phyloP scores from a whole-genome alignment of 805 yeast species.

The Wickerhamiella musiphila region DNA sequence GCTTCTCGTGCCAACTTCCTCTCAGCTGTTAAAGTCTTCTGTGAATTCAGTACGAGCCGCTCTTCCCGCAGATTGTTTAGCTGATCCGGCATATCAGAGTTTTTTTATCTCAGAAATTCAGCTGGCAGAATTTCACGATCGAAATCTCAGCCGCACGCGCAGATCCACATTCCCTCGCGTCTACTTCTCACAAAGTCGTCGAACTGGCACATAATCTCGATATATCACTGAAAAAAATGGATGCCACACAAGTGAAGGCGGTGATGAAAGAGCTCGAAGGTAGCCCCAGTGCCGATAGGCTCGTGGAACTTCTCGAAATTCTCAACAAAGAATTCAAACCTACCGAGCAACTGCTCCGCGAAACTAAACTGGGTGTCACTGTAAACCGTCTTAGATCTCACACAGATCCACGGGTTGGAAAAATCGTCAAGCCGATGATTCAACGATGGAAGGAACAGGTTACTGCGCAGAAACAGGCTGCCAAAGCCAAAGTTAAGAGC shows the following conservation, averaged over 20 bases:
- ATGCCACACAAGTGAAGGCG: conserved; percentile 10
- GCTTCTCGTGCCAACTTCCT: too few species aligned
- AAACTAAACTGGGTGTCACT: conserved; percentile 93
- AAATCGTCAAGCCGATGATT: conserved; percentile 66
- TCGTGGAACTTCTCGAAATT: conserved; percentile 45
- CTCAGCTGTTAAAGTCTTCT: too few species aligned
- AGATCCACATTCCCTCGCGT: too few species aligned
- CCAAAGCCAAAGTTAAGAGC: conserved; percentile 3
- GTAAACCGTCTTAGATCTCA: conserved; percentile 77
- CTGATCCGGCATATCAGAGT: too few species aligned
- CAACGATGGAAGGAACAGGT: conserved; percentile 83
- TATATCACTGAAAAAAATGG: conserved; percentile 8
- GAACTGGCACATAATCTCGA: too few species aligned
- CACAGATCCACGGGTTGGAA: conserved; percentile 38
- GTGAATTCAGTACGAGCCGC: too few species aligned
- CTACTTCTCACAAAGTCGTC: too few species aligned
- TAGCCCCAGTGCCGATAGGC: conserved; percentile 43
- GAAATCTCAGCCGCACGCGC: too few species aligned
- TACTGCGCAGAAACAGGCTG: conserved; percentile 22
- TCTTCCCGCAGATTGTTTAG: too few species aligned
- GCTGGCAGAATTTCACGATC: too few species aligned
- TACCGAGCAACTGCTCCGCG: conserved; percentile 69
- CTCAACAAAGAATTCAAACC: conserved; percentile 63
- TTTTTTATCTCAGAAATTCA: too few species aligned
- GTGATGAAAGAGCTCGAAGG: conserved; percentile 50